These are phyloP conservation scores for Vanilla planifolia DNA, from an alignment of 106 monocot species.

Conservation along the genomic window DNA sequence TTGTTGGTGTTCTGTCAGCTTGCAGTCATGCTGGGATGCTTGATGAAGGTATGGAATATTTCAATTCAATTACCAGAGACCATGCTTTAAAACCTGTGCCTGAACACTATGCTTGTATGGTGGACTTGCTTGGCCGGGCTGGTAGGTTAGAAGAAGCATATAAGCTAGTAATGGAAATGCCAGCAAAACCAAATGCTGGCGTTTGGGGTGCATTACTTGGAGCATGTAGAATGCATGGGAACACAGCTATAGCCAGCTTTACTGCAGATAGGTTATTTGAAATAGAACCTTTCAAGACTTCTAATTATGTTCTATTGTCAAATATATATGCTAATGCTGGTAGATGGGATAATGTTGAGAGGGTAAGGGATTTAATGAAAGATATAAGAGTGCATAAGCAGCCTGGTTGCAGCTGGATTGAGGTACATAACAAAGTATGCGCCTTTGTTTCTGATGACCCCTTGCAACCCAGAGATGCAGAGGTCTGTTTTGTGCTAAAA, in stretches of 20 bases:
- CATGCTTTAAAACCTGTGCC: conserved; percentile 22
- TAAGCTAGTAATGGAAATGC: conserved; percentile 21
- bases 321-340: conserved; percentile 31
- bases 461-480: too few relatives aligned
- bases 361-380: conserved; percentile 20
- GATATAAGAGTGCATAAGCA: conserved; percentile 15
- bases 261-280: conserved; percentile 26
- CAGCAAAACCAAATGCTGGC: conserved; percentile 28
- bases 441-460: conserved; percentile 18
- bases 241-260: conserved; percentile 18
- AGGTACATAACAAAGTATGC: conserved; percentile 5
- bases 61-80: conserved; percentile 21
- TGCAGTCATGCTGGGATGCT: conserved; percentile 29
- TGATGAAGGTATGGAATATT: conserved; percentile 28
- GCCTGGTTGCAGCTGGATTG: conserved; percentile 39
- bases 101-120: conserved; percentile 41
- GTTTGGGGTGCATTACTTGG: conserved; percentile 42
- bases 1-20: conserved; percentile 33
- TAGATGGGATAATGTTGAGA: conserved; percentile 28
- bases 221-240: conserved; percentile 25
- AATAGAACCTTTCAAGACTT: conserved; percentile 25
- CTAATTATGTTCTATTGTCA: conserved; percentile 32
- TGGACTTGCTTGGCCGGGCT: conserved; percentile 28
- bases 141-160: conserved; percentile 27
- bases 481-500: too few relatives aligned